These are phyloP conservation scores for Epicoccum sorghinum DNA, from an alignment of 2,329 filamentous ascomycete genomes.

Conservation along the genomic window DNA sequence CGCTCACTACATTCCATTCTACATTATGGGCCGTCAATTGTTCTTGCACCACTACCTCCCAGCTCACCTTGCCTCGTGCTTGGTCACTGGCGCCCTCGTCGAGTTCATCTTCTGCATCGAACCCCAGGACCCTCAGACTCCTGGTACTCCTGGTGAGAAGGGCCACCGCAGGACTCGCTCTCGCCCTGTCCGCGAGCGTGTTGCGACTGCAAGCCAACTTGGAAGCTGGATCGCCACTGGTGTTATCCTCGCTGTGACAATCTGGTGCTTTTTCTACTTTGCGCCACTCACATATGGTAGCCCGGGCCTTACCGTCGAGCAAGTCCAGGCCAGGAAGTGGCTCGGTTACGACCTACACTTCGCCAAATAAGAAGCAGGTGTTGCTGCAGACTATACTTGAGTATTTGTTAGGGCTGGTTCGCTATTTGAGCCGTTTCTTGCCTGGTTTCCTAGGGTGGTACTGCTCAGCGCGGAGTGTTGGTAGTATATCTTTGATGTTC, in stretches of 20 bases:
- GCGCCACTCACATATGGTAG: conserved; percentile 94
- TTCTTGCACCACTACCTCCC: conserved; percentile 98
- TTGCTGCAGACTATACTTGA: background rate
- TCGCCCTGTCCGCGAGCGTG: conserved; percentile 80
- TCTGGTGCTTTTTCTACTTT: conserved; percentile 90
- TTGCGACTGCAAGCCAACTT: conserved; percentile 77
- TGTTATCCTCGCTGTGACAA: conserved; percentile 70
- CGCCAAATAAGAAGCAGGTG: conserved; percentile 73
- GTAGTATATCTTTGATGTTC: background rate
- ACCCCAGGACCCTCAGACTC: conserved; percentile 60
- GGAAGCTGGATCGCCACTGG: conserved; percentile 78
- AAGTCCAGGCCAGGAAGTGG: conserved; percentile 89
- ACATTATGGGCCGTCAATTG: conserved; percentile 95
- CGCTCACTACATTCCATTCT: conserved; percentile 97
- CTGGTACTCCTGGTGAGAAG: conserved; percentile 45
- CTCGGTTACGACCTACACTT: conserved; percentile 97
- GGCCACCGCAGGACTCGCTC: conserved; percentile 54
- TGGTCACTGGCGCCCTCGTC: conserved; percentile 88
- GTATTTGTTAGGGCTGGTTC: background rate
- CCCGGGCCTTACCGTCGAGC: conserved; percentile 79
- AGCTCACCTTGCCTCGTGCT: conserved; percentile 85
- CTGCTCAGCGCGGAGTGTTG: conserved; percentile 9
- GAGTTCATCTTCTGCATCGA: conserved; percentile 97
- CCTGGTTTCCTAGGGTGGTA: conserved; percentile 4
- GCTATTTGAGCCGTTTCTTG: conserved; percentile 6